Evolutionary conservation across 192 early-diverging fungal species (phyloP).

Genomic region (Rhizophagus sp.): DNA sequence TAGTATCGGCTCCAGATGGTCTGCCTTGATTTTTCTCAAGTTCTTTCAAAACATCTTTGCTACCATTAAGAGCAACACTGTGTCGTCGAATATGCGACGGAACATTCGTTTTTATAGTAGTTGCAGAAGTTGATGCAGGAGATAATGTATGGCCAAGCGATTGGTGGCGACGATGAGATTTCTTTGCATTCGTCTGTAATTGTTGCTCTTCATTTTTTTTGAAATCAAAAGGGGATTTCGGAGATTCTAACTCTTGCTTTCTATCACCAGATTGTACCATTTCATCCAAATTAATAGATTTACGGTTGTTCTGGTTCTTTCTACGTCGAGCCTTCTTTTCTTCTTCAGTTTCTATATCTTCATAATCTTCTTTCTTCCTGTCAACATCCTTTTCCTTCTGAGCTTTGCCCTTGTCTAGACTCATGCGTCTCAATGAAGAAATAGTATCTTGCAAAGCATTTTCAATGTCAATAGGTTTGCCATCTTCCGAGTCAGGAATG

Average conservation of each 20-base stretch:
- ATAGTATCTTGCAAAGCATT: constrained; percentile 45
- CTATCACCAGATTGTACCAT: not conserved
- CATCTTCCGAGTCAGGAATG: constrained; percentile 30
- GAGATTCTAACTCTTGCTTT: constrained; percentile 4
- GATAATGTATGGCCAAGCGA: constrained; percentile 26
- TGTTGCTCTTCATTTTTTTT: constrained; percentile 20
- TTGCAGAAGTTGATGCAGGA: not conserved
- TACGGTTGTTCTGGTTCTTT: constrained; percentile 23
- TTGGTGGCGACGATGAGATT: constrained; percentile 31
- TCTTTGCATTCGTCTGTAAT: not conserved
- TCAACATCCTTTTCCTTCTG: constrained; percentile 36
- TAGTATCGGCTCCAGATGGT: constrained; percentile 1
- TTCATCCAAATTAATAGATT: constrained; percentile 12
- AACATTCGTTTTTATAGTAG: not conserved
- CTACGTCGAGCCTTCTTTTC: constrained; percentile 15
- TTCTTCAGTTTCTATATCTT: constrained; percentile 20
- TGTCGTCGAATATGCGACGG: constrained; percentile 26
- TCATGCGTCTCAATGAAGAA: constrained; percentile 41
- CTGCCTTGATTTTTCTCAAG: constrained; percentile 24
- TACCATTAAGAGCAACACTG: constrained; percentile 32
- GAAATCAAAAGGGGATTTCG: constrained; percentile 27
- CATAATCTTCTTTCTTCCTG: constrained; percentile 24
- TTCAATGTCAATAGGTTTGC: constrained; percentile 37
- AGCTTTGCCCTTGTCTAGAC: constrained; percentile 35
- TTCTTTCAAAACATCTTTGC: constrained; percentile 29